Conservation (phyloP, 1,139 yeast species). For the Suhomyces terraborum region DNA sequence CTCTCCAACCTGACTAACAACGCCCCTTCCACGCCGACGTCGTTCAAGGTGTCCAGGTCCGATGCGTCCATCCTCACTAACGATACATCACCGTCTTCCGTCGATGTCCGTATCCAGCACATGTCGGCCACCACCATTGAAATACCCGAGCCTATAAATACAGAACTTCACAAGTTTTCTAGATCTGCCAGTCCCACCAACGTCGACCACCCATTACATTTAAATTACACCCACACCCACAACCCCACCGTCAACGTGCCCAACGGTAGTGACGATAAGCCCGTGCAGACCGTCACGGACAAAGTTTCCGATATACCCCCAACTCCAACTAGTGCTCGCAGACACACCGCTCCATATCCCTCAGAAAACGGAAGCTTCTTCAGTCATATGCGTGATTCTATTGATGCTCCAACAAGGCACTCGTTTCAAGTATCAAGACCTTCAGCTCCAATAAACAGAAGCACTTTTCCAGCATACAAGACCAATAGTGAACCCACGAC, state of each 20-base stretch:
- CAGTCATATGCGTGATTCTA: constrained; percentile 5
- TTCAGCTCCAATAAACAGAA: constrained; percentile 18
- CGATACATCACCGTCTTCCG: constrained; percentile 40
- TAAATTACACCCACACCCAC: neutral
- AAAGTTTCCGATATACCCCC: neutral
- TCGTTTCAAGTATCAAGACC: constrained; percentile 16
- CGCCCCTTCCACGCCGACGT: constrained; percentile 37
- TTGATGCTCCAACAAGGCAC: constrained; percentile 10
- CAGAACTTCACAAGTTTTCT: neutral
- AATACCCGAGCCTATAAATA: neutral
- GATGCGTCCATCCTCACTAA: constrained; percentile 30
- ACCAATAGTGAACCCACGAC: constrained; percentile 8
- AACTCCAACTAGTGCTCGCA: constrained; percentile 13
- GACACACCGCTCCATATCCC: constrained; percentile 29
- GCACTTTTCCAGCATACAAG: constrained; percentile 24
- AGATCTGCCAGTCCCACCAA: constrained; percentile 5
- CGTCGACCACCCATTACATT: constrained; percentile 10
- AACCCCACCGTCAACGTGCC: neutral
- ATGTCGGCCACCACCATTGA: constrained; percentile 9
- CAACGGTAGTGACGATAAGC: neutral
- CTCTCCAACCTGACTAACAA: constrained; percentile 10
- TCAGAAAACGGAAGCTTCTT: constrained; percentile 6
- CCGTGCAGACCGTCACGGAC: neutral
- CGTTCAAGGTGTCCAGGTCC: constrained; percentile 31
- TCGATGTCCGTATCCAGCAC: constrained; percentile 11